phyloP scores from a whole-genome alignment of 371 early-diverging fungal species.

The Dichotomocladium elegans region DNA sequence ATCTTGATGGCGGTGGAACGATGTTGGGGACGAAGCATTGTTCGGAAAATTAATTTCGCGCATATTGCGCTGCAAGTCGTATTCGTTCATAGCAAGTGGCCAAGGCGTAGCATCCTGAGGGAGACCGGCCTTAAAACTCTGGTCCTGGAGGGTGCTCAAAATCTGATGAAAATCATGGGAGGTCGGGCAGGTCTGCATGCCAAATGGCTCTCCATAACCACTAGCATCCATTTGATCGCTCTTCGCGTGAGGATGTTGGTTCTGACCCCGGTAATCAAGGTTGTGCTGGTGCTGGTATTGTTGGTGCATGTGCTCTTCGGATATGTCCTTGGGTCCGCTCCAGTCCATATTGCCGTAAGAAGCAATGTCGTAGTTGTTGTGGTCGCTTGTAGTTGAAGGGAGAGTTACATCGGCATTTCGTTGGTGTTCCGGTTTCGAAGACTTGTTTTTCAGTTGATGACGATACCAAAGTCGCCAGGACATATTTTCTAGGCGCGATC shows the following conservation, averaged over 20 bases:
- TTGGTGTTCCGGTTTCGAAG: constrained; percentile 1
- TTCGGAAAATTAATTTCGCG: background rate
- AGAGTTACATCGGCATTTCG: no score
- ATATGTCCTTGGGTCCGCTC: background rate
- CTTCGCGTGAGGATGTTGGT: background rate
- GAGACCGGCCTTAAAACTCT: background rate
- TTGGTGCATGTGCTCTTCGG: background rate
- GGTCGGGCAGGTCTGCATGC: background rate
- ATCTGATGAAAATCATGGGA: background rate
- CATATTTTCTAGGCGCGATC: constrained; percentile 83
- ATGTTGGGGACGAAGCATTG: constrained; percentile 1
- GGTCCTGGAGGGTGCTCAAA: background rate
- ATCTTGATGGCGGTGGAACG: constrained; percentile 8
- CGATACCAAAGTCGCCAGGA: constrained; percentile 86
- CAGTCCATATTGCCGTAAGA: no score
- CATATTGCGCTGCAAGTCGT: constrained; percentile 3
- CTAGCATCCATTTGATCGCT: background rate
- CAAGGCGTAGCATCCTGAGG: constrained; percentile 2
- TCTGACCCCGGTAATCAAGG: constrained; percentile 1
- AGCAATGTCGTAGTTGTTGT: background rate
- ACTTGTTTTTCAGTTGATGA: constrained; percentile 19
- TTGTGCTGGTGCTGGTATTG: constrained; percentile 14
- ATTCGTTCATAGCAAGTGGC: constrained; percentile 3
- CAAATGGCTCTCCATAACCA: background rate
- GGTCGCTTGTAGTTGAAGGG: no score